Percentiles rank a stretch among this genome's conserved stretches.
Conservation (phyloP, 257 asterid genomes). For the Solanum corneliomulleri region DNA sequence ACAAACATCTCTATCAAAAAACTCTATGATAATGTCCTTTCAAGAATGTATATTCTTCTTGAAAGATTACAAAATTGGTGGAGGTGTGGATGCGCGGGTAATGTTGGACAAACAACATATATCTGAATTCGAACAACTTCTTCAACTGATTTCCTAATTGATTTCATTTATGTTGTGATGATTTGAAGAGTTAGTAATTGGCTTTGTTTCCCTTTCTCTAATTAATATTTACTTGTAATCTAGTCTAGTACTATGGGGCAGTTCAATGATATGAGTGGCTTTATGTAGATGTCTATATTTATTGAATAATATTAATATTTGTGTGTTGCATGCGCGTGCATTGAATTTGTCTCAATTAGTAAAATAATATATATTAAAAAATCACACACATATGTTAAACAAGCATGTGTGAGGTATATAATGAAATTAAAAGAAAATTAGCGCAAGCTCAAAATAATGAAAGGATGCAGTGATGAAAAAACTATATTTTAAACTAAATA, state of each 20-base stretch:
- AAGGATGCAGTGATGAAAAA: no score
- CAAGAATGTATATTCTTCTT: not conserved
- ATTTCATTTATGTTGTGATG: not conserved
- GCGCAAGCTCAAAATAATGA: no score
- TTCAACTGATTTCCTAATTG: not conserved
- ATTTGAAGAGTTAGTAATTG: not conserved
- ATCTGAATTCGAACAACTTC: not conserved
- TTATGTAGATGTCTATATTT: not conserved
- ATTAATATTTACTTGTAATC: no score
- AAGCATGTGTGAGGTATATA: no score
- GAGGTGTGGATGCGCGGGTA: not conserved
- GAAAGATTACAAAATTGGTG: not conserved
- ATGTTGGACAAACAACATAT: not conserved
- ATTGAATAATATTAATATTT: not conserved
- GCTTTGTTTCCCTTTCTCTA: not conserved
- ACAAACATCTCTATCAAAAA: not conserved
- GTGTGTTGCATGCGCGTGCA: not conserved
- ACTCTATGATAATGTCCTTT: no score
- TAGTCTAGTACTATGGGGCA: not conserved
- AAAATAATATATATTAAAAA: no score
- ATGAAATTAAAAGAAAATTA: no score
- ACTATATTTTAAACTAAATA: no score
- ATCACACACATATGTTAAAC: no score
- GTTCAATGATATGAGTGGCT: not conserved
- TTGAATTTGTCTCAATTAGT: no score